A percentile compares a stretch with the other conserved stretches of the same genome.
Conservation (phyloP, 2,329 filamentous ascomycete species). For the Colletotrichum trifolii region DNA sequence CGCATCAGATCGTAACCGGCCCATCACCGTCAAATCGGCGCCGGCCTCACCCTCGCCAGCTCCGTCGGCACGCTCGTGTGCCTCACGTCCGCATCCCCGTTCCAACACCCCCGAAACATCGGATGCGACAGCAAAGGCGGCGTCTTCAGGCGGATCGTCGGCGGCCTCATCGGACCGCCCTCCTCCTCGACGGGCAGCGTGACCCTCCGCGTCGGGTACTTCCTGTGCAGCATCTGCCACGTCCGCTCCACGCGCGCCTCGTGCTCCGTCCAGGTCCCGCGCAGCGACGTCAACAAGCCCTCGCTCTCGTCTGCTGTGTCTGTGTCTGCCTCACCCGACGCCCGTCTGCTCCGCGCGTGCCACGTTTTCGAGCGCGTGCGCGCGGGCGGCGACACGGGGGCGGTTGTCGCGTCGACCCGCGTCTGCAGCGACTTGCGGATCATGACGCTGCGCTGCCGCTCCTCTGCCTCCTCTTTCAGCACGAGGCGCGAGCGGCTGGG, state of each 20-base stretch:
- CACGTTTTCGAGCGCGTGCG: conserved; percentile 23
- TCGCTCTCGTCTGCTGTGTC: conserved; percentile 32
- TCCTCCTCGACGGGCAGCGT: conserved; percentile 26
- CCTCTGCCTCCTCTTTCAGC: conserved; percentile 30
- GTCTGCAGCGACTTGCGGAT: conserved; percentile 31
- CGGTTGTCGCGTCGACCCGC: conserved; percentile 3
- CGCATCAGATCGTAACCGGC: too few relatives aligned
- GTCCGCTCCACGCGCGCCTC: conserved; percentile 32
- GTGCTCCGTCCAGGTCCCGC: conserved; percentile 30
- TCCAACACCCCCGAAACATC: conserved; percentile 35
- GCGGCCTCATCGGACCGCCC: conserved; percentile 20
- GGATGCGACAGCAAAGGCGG: conserved; percentile 33
- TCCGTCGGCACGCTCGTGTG: conserved; percentile 30
- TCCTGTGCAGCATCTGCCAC: conserved; percentile 33
- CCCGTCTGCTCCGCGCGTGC: conserved; percentile 14
- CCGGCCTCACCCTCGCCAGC: conserved; percentile 24
- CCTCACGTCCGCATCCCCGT: conserved; percentile 4
- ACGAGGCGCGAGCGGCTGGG: conserved; percentile 24
- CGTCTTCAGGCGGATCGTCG: conserved; percentile 31
- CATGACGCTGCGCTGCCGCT: conserved; percentile 24
- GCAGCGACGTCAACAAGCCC: background rate
- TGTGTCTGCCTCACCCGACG: background rate
- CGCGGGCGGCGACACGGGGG: conserved; percentile 12
- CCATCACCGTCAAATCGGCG: conserved; percentile 8
- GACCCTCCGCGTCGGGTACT: conserved; percentile 31